Evolutionary conservation across 495 filamentous ascomycete species (phyloP).

Genomic region (Aspergillus bertholletiae): DNA sequence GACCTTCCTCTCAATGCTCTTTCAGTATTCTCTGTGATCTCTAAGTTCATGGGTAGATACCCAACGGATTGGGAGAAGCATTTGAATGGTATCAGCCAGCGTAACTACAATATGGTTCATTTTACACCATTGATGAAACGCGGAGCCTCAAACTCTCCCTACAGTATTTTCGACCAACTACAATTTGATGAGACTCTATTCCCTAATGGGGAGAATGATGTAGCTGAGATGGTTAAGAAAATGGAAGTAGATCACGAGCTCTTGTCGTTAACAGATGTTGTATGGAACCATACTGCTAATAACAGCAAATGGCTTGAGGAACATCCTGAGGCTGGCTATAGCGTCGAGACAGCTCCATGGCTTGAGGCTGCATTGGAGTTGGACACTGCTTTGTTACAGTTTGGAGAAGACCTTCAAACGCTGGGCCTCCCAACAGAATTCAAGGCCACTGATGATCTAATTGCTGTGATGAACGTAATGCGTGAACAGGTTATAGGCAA

Average conservation of each 20-base stretch:
- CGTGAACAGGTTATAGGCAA: slow-evolving; percentile 74
- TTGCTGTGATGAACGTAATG: slow-evolving; percentile 77
- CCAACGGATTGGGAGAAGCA: slow-evolving; percentile 87
- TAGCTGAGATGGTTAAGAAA: slow-evolving; percentile 68
- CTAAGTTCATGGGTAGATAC: slow-evolving; percentile 95
- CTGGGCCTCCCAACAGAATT: slow-evolving; percentile 73
- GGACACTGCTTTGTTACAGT: slow-evolving; percentile 78
- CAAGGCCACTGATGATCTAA: slow-evolving; percentile 66
- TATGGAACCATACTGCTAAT: slow-evolving; percentile 97
- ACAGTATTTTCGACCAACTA: slow-evolving; percentile 92
- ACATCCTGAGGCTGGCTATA: slow-evolving; percentile 96
- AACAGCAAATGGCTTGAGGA: slow-evolving; percentile 93
- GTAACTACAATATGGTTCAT: slow-evolving; percentile 98
- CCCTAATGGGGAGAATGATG: slow-evolving; percentile 81
- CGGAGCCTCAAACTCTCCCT: slow-evolving; percentile 90
- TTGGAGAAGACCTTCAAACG: slow-evolving; percentile 61
- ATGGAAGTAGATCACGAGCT: slow-evolving; percentile 85
- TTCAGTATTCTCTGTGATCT: slow-evolving; percentile 90
- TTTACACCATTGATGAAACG: slow-evolving; percentile 92
- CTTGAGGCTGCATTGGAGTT: slow-evolving; percentile 83
- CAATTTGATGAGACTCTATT: slow-evolving; percentile 80
- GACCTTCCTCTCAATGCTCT: slow-evolving; percentile 78
- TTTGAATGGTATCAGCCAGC: slow-evolving; percentile 75
- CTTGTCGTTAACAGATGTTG: slow-evolving; percentile 90
- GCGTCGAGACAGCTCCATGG: slow-evolving; percentile 89